phyloP scores from a whole-genome alignment of 2,329 filamentous ascomycete species.

The Pseudogymnoascus sp. region DNA sequence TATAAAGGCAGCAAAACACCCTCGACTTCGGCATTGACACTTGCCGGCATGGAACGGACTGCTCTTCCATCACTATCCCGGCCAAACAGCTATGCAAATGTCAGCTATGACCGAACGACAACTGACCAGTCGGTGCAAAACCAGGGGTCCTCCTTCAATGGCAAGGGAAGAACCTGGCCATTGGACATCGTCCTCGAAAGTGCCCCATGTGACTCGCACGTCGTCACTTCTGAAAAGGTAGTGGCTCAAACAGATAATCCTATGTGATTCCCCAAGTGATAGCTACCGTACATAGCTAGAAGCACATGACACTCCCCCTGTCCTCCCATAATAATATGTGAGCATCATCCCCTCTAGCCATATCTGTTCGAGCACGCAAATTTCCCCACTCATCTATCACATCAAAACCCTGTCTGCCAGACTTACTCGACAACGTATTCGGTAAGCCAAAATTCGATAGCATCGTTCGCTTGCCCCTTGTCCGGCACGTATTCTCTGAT shows the following conservation, averaged over 20 bases:
- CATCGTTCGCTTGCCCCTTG: slow-evolving; percentile 15
- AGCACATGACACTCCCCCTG: not conserved
- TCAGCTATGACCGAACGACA: not conserved
- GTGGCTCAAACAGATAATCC: not conserved
- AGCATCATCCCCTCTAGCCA: not conserved
- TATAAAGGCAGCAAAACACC: not conserved
- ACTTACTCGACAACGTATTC: slow-evolving; percentile 21
- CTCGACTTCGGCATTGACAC: not conserved
- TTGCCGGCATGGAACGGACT: not conserved
- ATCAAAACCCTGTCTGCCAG: not conserved
- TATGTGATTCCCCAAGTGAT: not conserved
- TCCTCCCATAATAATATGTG: not conserved
- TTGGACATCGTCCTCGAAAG: not conserved
- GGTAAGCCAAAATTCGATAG: slow-evolving; percentile 26
- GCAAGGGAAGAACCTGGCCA: not conserved
- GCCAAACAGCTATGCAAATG: not conserved
- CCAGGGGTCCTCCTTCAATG: not conserved
- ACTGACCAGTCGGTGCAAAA: not conserved
- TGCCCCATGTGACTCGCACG: not conserved
- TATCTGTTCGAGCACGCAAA: not conserved
- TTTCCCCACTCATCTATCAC: slow-evolving; percentile 4
- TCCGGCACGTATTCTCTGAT: slow-evolving; percentile 21
- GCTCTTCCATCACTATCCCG: not conserved
- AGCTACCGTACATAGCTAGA: not conserved
- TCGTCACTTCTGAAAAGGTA: not conserved